Evolutionary conservation across 164 flowering plant species (phyloP), one percentile per base, ranked within the genome.

Genomic region (Dillenia suffruticosa): DNA sequence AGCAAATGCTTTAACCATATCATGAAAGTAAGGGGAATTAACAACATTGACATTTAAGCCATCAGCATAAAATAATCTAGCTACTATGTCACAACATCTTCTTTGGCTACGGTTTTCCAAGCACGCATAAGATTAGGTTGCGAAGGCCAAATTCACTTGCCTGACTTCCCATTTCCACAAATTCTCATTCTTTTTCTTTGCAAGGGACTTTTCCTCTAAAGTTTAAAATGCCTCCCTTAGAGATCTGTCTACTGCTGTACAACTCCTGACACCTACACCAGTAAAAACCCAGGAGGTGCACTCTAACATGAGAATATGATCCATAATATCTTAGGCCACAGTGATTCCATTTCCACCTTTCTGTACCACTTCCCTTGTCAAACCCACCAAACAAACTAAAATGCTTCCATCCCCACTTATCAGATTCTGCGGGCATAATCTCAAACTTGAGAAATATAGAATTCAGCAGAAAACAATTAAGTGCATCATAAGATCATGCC

Each of bases 391-490:
- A 75, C 54, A 75, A 77, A 58, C 68, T 78, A 13, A 78, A 77
- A 66, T 78, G 79, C 49, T 73, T 72, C 79, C 77, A 78, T 26
- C 77, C 79, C 82, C 77, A 78, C 65, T 75, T 75, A 61, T 78
- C 79, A 60, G 79, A 72, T 57, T 78, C 77, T 12, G 75, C 57
- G 17, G 71, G 72, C 82, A 78, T 78, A 32, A 32, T 32, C 22
- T 19, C 22, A 19, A 1, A 19, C 22, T 1, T 19, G 22, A 19
- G 22, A 19, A 19, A 19, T 19, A 1, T 19, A 19, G 22, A 19
- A 19, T 19, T 19, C 40, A 32, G 40, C 5, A 32, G 40, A 32
- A 32, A 32, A 32, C 40, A 5, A 5, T 26, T 32, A 4, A 32
- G 40, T 32, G 40, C 40, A 32, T 32, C 40, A 32, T 32, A 4